These are phyloP conservation scores for Fragaria ananassa DNA, from an alignment of 306 rosid genomes.

Conservation along the genomic window DNA sequence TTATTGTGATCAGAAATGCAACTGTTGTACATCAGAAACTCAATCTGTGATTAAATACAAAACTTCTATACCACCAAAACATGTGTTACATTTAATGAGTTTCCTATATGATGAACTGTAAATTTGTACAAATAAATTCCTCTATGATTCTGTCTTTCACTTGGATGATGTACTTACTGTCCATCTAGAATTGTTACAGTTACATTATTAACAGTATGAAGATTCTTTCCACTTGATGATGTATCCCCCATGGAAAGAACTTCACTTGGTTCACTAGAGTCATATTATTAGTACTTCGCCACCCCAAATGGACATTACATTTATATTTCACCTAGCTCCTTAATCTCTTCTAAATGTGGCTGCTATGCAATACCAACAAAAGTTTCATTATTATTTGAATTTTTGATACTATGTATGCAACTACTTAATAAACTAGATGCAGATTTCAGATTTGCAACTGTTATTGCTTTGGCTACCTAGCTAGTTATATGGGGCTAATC, in stretches of 20 bases:
- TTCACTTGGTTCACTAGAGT: neutral
- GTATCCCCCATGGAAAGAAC: neutral
- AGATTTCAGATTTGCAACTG: neutral
- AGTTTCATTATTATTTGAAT: neutral
- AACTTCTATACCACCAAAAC: neutral
- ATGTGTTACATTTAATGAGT: neutral
- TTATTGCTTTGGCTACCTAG: neutral
- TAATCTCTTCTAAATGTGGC: neutral
- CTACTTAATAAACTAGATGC: neutral
- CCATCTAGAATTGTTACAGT: conserved; percentile 18
- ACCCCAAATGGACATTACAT: neutral
- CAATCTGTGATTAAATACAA: neutral
- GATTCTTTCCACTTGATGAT: neutral
- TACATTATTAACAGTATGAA: conserved; percentile 9
- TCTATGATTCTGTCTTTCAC: neutral
- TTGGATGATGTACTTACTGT: neutral
- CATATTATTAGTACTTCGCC: neutral
- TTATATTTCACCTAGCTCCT: neutral
- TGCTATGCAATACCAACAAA: neutral
- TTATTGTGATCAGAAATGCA: neutral
- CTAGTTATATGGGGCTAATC: neutral
- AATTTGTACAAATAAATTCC: neutral
- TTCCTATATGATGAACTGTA: too few relatives aligned
- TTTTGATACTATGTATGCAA: neutral
- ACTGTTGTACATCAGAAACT: neutral